These are phyloP conservation scores for Pseudoneurospora amorphoporcata DNA, from an alignment of 495 filamentous ascomycete species.

Conservation along the genomic window DNA sequence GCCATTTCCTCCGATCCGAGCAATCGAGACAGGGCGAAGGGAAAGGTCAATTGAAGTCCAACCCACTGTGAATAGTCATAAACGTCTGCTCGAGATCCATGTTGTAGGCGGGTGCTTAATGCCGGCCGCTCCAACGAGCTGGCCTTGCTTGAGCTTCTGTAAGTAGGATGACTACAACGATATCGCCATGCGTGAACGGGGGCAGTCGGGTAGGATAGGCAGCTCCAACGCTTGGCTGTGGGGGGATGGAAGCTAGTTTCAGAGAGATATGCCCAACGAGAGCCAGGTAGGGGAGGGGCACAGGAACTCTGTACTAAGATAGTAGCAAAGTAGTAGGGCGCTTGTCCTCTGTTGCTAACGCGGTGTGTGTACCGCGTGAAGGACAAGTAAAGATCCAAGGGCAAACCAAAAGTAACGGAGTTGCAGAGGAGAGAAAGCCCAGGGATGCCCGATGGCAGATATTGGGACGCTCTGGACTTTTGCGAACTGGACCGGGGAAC, in stretches of 20 bases:
- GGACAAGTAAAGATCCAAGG: constrained; percentile 5
- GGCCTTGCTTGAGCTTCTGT: constrained; percentile 19
- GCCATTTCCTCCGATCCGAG: background rate
- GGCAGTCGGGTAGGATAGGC: background rate
- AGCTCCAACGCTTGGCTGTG: background rate
- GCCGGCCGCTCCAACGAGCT: constrained; percentile 28
- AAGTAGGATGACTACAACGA: constrained; percentile 16
- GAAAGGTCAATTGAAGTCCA: constrained; percentile 6
- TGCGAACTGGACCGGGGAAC: background rate
- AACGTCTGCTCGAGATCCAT: constrained; percentile 77
- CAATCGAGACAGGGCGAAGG: constrained; percentile 6
- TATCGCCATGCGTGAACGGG: constrained; percentile 22
- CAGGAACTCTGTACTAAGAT: constrained; percentile 1
- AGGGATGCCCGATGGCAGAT: background rate
- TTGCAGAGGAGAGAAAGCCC: background rate
- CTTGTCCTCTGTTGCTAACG: background rate
- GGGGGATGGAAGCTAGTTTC: constrained; percentile 8
- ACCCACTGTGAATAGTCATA: constrained; percentile 84
- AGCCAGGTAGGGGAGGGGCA: constrained; percentile 6
- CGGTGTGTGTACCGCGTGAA: background rate
- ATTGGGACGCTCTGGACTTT: background rate
- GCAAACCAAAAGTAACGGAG: background rate
- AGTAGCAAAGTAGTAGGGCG: background rate
- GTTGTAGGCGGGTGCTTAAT: constrained; percentile 19
- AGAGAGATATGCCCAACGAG: constrained; percentile 1